A percentile compares a stretch with the other conserved stretches of the same genome.
phyloP scores from a whole-genome alignment of 108 stramenopile species.

The Nitzschia sp. region DNA sequence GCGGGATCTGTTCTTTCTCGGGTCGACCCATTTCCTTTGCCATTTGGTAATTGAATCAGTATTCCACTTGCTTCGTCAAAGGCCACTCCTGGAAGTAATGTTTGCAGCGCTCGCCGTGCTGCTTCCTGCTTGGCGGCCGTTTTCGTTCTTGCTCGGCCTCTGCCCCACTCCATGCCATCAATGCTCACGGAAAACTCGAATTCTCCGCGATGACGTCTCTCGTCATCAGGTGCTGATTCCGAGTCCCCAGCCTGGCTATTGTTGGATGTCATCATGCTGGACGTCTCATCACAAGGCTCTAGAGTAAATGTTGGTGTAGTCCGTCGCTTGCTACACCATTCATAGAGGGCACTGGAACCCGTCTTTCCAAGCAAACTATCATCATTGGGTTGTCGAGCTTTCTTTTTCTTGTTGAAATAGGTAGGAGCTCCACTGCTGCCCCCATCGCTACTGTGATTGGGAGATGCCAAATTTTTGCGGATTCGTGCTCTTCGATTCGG shows the following conservation, averaged over 20 bases:
- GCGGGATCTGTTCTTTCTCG: not conserved
- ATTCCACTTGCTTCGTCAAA: conserved; percentile 74
- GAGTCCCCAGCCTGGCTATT: not conserved
- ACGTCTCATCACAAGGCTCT: not conserved
- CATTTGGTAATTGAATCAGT: conserved; percentile 44
- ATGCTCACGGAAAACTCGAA: conserved; percentile 64
- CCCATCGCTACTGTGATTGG: conserved; percentile 31
- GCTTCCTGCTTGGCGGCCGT: conserved; percentile 75
- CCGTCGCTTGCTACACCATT: conserved; percentile 80
- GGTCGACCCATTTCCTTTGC: not conserved
- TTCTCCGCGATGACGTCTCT: conserved; percentile 24
- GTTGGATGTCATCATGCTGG: not conserved
- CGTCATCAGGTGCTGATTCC: conserved; percentile 4
- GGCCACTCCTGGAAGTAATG: conserved; percentile 66
- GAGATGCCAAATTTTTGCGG: conserved; percentile 25
- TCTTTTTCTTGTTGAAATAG: conserved; percentile 45
- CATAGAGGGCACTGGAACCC: conserved; percentile 73
- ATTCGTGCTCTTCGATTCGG: conserved; percentile 2
- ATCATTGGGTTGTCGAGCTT: conserved; percentile 50
- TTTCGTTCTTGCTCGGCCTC: conserved; percentile 71
- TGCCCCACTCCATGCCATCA: conserved; percentile 64
- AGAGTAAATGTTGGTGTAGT: conserved; percentile 28
- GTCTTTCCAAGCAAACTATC: conserved; percentile 76
- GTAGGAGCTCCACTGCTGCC: conserved; percentile 11
- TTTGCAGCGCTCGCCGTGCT: conserved; percentile 63